Evolutionary conservation across 2,329 filamentous ascomycete species (phyloP), one percentile per base, ranked within the genome.

Genomic region (Zymoseptoria passerinii): DNA sequence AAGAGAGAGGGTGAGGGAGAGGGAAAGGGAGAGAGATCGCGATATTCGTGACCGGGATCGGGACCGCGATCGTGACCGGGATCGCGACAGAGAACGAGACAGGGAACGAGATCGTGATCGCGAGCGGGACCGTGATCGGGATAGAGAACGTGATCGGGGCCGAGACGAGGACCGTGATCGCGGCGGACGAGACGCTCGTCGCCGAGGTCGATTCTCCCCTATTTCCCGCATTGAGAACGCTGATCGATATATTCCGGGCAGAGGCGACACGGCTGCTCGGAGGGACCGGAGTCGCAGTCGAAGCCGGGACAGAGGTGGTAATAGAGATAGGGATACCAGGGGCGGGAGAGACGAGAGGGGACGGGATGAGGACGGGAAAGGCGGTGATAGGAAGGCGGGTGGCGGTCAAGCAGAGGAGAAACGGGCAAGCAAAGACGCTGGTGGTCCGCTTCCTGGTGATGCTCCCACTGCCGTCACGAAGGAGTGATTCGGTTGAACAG

Each of bases 161-260:
- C 69, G 72, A 3, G 70, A 68, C 16, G 57, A 52, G 16, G 35
- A 44, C n/a, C 35, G 35, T 13, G 35, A 44, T 16, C 35, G 35
- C 5, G 35, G 35, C n/a, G 35, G 35, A 16, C 35, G 35, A 44
- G 35, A 44, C 35, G 13, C 9, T 44, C 35, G 35, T 16, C 35
- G 35, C 35, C 16, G 35, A 16, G 35, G n/a, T 13, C 35, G 35
- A 7, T 44, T 44, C 35, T 44, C 35, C 13, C n/a, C 35, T 7
- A 13, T 44, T 13, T 44, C 52, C 29, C 50, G 55, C 28, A 52
- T 55, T 13, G 50, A 51, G 2, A 60, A 64, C 16, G 58, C 56
- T 29, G 71, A 73, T 62, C 68, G 71, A 7, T 73, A 71, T 54
- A 64, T 72, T 3, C 71, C 71, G n/a, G 66, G 70, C 20, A 63